Evolutionary conservation across 345 rosid species (phyloP), one percentile per base, ranked within the genome.

Genomic region (Diplotaxis tenuifolia): DNA sequence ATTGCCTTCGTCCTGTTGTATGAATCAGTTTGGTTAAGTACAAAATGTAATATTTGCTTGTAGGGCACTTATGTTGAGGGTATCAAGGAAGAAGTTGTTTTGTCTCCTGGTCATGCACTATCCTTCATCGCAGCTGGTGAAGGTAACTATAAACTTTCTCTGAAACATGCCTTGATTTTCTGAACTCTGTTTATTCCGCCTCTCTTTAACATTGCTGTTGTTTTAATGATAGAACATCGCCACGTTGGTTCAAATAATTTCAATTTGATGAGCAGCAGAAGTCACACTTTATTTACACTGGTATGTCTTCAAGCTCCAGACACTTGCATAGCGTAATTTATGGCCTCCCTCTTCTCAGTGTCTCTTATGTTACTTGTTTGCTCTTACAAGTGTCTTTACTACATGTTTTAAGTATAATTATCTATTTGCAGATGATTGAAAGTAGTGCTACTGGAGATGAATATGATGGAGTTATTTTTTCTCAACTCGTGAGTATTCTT

Each of bases 11-110:
- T 31, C 12, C 15, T 34, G 14, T 49, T 63, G 23, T 54, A 16
- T 23, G 34, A 56, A 29, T 20, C 9, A 20, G 22, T 47, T 57
- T 58, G 62, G 59, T 45, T 62, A 53, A 73, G 36, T 14, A 12
- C 28, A 23, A 19, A 6, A n/a, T 28, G 71, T 60, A 32, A 14
- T 60, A 10, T 57, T 25, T 36, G 19, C 61, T 83, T 68, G 32
- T 80, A 96, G 99, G 99, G 99, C 28, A 96, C 99, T 53, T 96
- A 96, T 60, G 99, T 96, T 28, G 99, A 96, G 82, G 99, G 99
- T 59, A 90, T 96, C 79, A 96, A 92, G 81, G 99, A 96, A 85
- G 98, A 96, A 82, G 98, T 96, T 59, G 98, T 96, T 50, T 82
- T 96, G 81, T 96, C 99, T 82, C 99, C 99, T 36, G 99, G 98